Base-by-base conservation (phyloP, 768 basidiomycete genomes). In the Clathrus columnatus region DNA sequence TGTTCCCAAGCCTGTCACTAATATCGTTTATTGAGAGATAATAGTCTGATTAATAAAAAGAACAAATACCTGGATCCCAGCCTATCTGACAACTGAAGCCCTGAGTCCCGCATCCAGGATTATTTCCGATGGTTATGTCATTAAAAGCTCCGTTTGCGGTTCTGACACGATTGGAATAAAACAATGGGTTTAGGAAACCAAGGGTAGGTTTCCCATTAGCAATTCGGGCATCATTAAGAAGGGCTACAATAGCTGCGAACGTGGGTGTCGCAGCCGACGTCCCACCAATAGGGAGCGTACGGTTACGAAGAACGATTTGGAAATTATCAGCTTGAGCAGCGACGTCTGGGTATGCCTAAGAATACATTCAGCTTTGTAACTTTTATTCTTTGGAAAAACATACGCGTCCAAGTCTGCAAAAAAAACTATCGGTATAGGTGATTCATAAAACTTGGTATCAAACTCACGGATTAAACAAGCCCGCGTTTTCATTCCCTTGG, bases 151-250 rank as follows among this genome's bases (percentile, higher is more conserved):
- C 59, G 63, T 17, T 65, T 65, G 3, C 71, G n/a, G n/a, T n/a
- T n/a, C n/a, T n/a, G n/a, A n/a, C n/a, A 1, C 54, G 58, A n/a
- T 36, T 57, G 16, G 61, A 53, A 62, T 86, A 85, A 1, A 85
- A 53, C 48, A 82, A 70, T 1, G 82, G 84, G 65, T 85, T 85
- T 57, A 86, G 68, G 68, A 85, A 84, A 0, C 84, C 84, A 18
- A 86, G 68, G 21, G 82, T 54, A 7, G 67, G 61, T 49, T 70
- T 67, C 0, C 70, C 69, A 0, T 68, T 69, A 2, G 67, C 66
- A 24, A 84, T 65, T 7, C 81, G 76, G 2, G 76, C 81, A 54
- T 86, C 82, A 51, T 86, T 85, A 50, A 67, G 43, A 8, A 67
- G 59, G 0, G 61, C 46, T 10, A 67, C 60, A 26, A 66, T 87